Evolutionary conservation across 345 rosid species (phyloP).

Genomic region (Hibiscus syriacus): DNA sequence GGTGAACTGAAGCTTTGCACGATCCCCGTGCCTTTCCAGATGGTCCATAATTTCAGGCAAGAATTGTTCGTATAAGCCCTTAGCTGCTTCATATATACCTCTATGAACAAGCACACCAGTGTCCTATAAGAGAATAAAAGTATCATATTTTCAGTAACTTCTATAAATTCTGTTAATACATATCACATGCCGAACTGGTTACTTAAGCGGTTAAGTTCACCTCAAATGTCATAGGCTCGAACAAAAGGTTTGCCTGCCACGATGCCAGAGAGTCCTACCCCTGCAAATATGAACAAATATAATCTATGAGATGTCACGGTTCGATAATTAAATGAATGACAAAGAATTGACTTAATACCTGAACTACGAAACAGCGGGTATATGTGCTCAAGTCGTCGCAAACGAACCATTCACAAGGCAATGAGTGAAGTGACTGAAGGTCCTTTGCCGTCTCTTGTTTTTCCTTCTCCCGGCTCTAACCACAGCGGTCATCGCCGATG

Average conservation of each 20-base stretch:
- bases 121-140: constrained; percentile 29
- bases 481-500: constrained; percentile 73
- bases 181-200: no score
- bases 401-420: constrained; percentile 91
- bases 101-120: constrained; percentile 84
- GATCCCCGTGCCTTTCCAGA: constrained; percentile 44
- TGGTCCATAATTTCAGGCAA: constrained; percentile 67
- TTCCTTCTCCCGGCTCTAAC: constrained; percentile 84
- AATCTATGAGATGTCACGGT: neutral
- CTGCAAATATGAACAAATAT: constrained; percentile 19
- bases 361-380: constrained; percentile 75
- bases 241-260: constrained; percentile 90
- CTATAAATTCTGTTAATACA: neutral
- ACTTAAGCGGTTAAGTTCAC: constrained; percentile 26
- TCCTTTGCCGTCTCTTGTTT: constrained; percentile 67
- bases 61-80: constrained; percentile 77
- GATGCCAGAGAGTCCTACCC: constrained; percentile 90
- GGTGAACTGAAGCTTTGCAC: constrained; percentile 71
- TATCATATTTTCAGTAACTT: neutral
- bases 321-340: neutral
- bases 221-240: constrained; percentile 85
- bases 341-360: constrained; percentile 31
- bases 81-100: constrained; percentile 94
- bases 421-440: constrained; percentile 76
- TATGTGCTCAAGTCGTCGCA: constrained; percentile 70